Evolutionary conservation across 805 yeast genomes (phyloP).

Genomic region (Starmerella sp.): DNA sequence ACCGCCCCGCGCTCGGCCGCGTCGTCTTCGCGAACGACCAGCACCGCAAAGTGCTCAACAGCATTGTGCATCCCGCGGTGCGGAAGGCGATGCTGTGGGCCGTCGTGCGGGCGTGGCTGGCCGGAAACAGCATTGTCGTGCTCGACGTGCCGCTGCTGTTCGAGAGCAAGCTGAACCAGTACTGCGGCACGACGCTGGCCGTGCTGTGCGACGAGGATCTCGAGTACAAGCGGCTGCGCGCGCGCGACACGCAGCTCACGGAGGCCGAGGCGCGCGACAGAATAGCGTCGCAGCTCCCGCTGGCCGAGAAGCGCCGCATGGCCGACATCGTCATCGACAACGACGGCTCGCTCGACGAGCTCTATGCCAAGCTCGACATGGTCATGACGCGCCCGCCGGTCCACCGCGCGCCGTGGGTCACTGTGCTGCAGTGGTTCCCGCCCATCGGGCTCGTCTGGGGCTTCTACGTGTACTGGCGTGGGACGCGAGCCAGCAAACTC

Average conservation of each 20-base stretch:
- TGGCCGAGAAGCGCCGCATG: slow-evolving; percentile 41
- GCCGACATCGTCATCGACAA: slow-evolving; percentile 65
- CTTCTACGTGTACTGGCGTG: slow-evolving; percentile 9
- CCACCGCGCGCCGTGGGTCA: slow-evolving; percentile 32
- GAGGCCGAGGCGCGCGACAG: slow-evolving; percentile 59
- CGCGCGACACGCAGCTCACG: slow-evolving; percentile 57
- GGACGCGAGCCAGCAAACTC: neutral
- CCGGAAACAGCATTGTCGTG: slow-evolving; percentile 49
- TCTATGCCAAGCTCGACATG: slow-evolving; percentile 36
- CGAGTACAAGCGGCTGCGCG: slow-evolving; percentile 53
- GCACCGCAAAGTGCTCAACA: slow-evolving; percentile 51
- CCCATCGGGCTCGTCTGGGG: slow-evolving; percentile 27
- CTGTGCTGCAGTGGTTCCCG: slow-evolving; percentile 29
- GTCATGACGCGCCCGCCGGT: slow-evolving; percentile 25
- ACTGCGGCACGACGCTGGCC: slow-evolving; percentile 63
- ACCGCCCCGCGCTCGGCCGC: slow-evolving; percentile 65
- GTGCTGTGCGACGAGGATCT: slow-evolving; percentile 48
- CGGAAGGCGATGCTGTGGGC: slow-evolving; percentile 51
- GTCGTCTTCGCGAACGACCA: slow-evolving; percentile 61
- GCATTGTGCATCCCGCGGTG: slow-evolving; percentile 82
- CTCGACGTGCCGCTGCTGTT: slow-evolving; percentile 85
- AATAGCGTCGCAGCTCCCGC: slow-evolving; percentile 65
- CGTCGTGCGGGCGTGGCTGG: slow-evolving; percentile 46
- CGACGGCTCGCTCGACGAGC: slow-evolving; percentile 35
- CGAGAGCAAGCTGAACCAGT: slow-evolving; percentile 58